phyloP scores from a whole-genome alignment of 352 stramenopile species.

The Phytopythium montanum region DNA sequence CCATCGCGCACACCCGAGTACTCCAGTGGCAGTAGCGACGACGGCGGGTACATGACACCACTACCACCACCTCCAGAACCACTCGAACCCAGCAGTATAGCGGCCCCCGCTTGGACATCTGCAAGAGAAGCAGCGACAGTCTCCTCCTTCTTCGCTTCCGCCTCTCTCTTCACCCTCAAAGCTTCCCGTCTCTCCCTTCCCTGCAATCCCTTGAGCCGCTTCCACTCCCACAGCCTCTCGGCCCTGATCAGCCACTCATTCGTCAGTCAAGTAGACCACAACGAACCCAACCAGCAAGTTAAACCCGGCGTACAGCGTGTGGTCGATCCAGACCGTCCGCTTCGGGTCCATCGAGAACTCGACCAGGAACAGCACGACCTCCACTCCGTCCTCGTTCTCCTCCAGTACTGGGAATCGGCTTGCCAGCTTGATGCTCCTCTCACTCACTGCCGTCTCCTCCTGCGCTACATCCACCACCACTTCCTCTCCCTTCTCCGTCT shows the following conservation, averaged over 20 bases:
- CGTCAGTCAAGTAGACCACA: background rate
- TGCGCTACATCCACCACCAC: background rate
- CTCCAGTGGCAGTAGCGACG: background rate
- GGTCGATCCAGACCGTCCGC: constrained; percentile 62
- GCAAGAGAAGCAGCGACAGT: background rate
- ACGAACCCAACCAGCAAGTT: background rate
- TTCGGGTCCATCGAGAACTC: constrained; percentile 65
- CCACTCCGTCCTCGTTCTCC: constrained; percentile 24
- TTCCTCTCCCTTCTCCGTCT: background rate
- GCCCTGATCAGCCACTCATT: constrained; percentile 17
- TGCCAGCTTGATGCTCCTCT: constrained; percentile 1
- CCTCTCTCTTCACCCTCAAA: constrained; percentile 10
- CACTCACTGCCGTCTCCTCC: background rate
- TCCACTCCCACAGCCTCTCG: constrained; percentile 52
- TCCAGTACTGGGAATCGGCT: background rate
- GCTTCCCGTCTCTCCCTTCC: constrained; percentile 15
- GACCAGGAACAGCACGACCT: constrained; percentile 61
- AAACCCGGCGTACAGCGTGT: constrained; percentile 44
- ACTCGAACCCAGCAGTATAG: no score
- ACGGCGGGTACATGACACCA: background rate
- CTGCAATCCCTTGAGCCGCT: constrained; percentile 25
- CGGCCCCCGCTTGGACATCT: background rate
- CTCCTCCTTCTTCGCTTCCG: constrained; percentile 3
- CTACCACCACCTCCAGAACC: background rate
- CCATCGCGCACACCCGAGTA: background rate